Conservation (phyloP, 495 filamentous ascomycete genomes). For the Aspergillus leporis region DNA sequence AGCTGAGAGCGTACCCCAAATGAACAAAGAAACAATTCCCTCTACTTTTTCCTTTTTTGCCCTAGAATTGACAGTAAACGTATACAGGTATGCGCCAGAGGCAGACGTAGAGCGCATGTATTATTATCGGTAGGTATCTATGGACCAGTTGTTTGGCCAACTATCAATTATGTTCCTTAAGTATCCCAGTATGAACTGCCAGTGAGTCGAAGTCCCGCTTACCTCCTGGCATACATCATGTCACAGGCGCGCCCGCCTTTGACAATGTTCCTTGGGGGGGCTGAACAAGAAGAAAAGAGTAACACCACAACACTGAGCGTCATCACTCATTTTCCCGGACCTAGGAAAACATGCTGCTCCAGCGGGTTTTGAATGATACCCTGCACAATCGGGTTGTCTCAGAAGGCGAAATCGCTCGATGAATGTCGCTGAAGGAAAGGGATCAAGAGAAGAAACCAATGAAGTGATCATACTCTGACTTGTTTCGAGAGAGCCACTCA, state of each 20-base stretch:
- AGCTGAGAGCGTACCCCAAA: neutral
- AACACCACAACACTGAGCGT: slow-evolving; percentile 12
- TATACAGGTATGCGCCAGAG: neutral
- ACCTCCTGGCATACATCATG: slow-evolving; percentile 24
- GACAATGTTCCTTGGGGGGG: neutral
- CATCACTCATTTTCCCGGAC: slow-evolving; percentile 2
- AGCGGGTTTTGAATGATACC: neutral
- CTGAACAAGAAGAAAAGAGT: neutral
- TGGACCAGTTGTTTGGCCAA: slow-evolving; percentile 13
- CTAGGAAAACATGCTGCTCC: neutral
- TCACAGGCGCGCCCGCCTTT: slow-evolving; percentile 2
- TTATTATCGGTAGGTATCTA: slow-evolving; percentile 18
- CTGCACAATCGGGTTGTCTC: neutral
- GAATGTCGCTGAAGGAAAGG: slow-evolving; percentile 3
- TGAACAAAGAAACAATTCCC: too few relatives aligned
- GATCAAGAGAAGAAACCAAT: slow-evolving; percentile 2
- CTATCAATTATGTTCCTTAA: slow-evolving; percentile 25
- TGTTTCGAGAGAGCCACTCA: neutral
- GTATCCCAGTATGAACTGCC: slow-evolving; percentile 19
- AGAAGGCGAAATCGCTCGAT: neutral
- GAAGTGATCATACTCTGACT: neutral
- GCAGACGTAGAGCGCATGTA: slow-evolving; percentile 15
- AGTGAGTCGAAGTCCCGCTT: slow-evolving; percentile 29
- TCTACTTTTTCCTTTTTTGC: neutral
- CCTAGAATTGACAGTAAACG: neutral